Percentiles rank a stretch among this genome's conserved stretches.
Conservation (phyloP, 768 basidiomycete species). For the Xanthoconium stramineum region DNA sequence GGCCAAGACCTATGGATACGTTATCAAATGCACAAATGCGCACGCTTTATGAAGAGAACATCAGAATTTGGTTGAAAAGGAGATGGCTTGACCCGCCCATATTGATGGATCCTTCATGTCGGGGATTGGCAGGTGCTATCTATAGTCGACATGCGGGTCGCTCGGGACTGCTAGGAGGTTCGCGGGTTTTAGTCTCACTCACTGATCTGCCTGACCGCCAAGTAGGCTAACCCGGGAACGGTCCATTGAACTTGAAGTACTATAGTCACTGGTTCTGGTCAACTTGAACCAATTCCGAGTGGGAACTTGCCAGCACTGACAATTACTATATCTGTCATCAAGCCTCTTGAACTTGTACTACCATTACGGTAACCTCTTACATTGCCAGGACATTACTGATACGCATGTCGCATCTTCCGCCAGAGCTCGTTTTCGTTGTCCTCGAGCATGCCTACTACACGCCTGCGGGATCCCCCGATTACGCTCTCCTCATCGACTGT, state of each 20-base stretch:
- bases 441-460: conserved; percentile 28
- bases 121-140: conserved; percentile 9
- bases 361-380: no score
- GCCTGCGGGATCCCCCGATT: conserved; percentile 13
- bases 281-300: no score
- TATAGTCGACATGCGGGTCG: no score
- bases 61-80: conserved; percentile 15
- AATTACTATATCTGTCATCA: no score
- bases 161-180: not conserved
- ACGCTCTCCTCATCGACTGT: conserved; percentile 19
- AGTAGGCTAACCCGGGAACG: no score
- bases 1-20: conserved; percentile 1
- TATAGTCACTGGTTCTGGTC: no score
- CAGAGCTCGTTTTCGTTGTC: conserved; percentile 22
- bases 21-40: conserved; percentile 13
- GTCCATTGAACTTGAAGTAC: no score
- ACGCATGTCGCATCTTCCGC: conserved; percentile 18
- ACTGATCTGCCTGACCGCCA: no score
- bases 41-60: not conserved
- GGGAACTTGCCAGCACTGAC: no score
- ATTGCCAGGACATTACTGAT: not conserved
- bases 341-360: no score
- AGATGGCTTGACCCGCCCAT: conserved; percentile 1
- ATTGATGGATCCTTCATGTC: conserved; percentile 12
- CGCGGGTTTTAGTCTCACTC: not conserved